Evolutionary conservation across 345 rosid genomes (phyloP).

Genomic region (Adansonia digitata): DNA sequence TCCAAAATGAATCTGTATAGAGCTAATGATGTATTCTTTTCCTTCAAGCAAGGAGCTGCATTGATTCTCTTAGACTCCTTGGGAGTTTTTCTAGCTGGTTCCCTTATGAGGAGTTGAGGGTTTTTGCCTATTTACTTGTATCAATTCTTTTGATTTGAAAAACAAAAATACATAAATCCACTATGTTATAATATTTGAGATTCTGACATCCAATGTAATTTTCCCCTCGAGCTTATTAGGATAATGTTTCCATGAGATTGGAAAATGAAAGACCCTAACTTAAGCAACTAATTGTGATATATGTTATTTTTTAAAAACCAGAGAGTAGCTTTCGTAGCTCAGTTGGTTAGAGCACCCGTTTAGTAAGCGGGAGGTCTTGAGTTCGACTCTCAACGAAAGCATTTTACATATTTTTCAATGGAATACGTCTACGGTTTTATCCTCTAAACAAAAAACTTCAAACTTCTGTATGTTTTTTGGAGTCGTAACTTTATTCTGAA

Average conservation of each 20-base stretch:
- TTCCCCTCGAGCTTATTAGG: no score
- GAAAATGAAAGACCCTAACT: no score
- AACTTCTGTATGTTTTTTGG: no score
- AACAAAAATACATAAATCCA: slow-evolving; percentile 10
- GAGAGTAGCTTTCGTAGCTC: slow-evolving; percentile 99
- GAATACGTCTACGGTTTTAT: no score
- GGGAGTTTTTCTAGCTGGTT: neutral
- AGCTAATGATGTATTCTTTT: slow-evolving; percentile 9
- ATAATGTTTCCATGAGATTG: neutral
- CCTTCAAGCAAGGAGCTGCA: neutral
- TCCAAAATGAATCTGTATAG: slow-evolving; percentile 12
- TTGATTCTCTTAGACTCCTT: neutral
- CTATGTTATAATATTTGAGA: neutral
- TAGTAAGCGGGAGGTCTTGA: slow-evolving; percentile 99
- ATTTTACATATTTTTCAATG: no score
- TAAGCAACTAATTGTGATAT: no score
- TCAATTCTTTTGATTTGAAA: slow-evolving; percentile 13
- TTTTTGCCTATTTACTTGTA: slow-evolving; percentile 13
- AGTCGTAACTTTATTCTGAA: no score
- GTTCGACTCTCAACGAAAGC: slow-evolving; percentile 95
- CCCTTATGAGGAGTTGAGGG: neutral
- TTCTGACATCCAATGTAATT: neutral
- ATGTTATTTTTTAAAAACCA: no score
- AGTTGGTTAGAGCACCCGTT: slow-evolving; percentile 98
- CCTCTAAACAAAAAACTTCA: no score